Evolutionary conservation across 805 yeast genomes (phyloP).

Genomic region (Torulaspora indica): DNA sequence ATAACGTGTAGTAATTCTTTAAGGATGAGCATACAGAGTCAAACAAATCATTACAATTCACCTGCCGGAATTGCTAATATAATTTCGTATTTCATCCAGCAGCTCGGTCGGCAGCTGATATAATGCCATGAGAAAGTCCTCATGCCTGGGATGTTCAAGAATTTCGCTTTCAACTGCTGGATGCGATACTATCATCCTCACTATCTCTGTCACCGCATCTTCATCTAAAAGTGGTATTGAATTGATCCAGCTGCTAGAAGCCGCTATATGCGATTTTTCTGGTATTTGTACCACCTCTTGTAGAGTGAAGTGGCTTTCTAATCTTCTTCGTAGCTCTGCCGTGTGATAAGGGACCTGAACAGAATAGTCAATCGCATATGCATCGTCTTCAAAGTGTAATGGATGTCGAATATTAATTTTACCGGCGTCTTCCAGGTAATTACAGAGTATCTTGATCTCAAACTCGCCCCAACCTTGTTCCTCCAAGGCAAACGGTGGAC

Average conservation of each 20-base stretch:
- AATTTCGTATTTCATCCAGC: conserved; percentile 13
- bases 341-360: conserved; percentile 68
- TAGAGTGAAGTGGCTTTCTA: conserved; percentile 70
- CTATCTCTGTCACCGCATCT: conserved; percentile 26
- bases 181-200: conserved; percentile 24
- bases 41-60: not conserved
- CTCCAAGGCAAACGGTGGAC: conserved; percentile 74
- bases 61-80: conserved; percentile 2
- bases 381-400: conserved; percentile 69
- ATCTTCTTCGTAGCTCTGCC: conserved; percentile 58
- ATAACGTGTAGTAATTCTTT: not conserved
- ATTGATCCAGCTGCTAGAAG: conserved; percentile 15
- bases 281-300: conserved; percentile 43
- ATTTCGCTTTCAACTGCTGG: conserved; percentile 26
- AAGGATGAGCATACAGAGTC: not conserved
- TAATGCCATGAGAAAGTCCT: conserved; percentile 23
- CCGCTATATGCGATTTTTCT: conserved; percentile 36
- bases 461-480: conserved; percentile 99
- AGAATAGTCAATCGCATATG: conserved; percentile 68
- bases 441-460: conserved; percentile 71
- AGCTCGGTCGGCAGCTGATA: conserved; percentile 30
- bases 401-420: conserved; percentile 79
- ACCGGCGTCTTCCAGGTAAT: conserved; percentile 73
- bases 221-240: conserved; percentile 21
- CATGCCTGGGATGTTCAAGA: conserved; percentile 18